A percentile compares a stretch with the other conserved stretches of the same genome.
phyloP scores from a whole-genome alignment of 331 rosid genomes.

The Rhamnella rubrinervis region DNA sequence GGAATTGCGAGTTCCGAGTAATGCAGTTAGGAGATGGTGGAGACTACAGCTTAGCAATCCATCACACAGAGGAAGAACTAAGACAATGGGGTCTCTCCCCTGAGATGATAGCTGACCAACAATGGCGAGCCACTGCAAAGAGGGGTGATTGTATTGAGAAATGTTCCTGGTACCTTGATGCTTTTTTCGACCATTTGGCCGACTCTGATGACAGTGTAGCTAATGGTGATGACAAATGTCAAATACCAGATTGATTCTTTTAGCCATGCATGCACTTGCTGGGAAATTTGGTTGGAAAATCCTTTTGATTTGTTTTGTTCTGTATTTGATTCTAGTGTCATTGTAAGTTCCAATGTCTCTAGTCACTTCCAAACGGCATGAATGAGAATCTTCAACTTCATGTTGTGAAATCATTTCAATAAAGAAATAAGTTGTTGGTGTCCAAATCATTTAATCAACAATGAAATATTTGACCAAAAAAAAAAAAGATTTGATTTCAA shows the following conservation, averaged over 20 bases:
- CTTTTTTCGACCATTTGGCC: slow-evolving; percentile 63
- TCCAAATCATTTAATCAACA: too few species aligned
- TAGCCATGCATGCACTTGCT: not conserved
- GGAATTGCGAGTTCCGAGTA: slow-evolving; percentile 68
- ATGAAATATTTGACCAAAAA: too few species aligned
- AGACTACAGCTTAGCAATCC: slow-evolving; percentile 91
- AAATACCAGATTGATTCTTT: slow-evolving; percentile 18
- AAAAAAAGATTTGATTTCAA: too few species aligned
- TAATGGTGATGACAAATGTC: slow-evolving; percentile 5
- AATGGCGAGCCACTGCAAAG: slow-evolving; percentile 60
- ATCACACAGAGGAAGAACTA: slow-evolving; percentile 75
- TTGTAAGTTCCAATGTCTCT: slow-evolving; percentile 14
- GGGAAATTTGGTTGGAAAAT: too few species aligned
- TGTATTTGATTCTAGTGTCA: too few species aligned
- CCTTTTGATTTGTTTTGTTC: too few species aligned
- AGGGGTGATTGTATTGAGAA: slow-evolving; percentile 54
- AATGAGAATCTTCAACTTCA: slow-evolving; percentile 1
- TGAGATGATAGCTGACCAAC: slow-evolving; percentile 85
- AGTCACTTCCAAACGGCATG: not conserved
- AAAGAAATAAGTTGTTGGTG: not conserved
- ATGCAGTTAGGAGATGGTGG: slow-evolving; percentile 86
- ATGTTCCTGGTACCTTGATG: slow-evolving; percentile 56
- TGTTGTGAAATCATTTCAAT: not conserved
- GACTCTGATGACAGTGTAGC: slow-evolving; percentile 44
- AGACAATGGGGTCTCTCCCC: slow-evolving; percentile 83